Base-by-base conservation (phyloP, 2,329 filamentous ascomycete genomes). In the Ilyonectria sp. region DNA sequence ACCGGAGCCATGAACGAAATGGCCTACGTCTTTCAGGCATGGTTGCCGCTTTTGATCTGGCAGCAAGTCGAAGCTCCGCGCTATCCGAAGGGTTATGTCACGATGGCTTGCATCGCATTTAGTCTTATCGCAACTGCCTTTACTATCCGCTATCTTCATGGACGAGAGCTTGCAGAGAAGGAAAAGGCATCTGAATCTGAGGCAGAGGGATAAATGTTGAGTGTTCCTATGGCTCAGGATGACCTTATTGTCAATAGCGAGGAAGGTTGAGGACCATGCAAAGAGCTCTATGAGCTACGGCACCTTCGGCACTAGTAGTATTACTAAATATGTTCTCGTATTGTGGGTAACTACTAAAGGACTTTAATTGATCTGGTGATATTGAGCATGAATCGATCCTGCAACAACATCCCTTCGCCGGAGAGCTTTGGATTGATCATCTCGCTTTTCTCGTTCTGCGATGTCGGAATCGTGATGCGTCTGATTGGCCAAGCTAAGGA, bases 11-110 rank as follows among this genome's bases (percentile, higher is more conserved):
- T 92, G 89, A 93, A 93, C 67, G 86, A 91, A 74, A 86, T 93
- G 80, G 90, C 90, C 0, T 92, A 92, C 68, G 89, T 92, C 1
- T 79, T 93, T 52, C 90, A 92, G 74, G 89, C 90, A 0, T 93
- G 91, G 91, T 76, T 93, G 47, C 91, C 91, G 8, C 83, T 91
- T 37, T 75, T 92, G 17, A 84, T 91, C 7, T 92, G 90, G 90
- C 87, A 89, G 78, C 88, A 91, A 76, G 83, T 90, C 1, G 89
- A 92, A 62, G 87, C 86, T 0, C 90, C 90, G 0, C 69, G 81
- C 47, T 92, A 92, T 63, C 81, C 79, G 0, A 91, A 91, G 72
- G 90, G 90, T 0, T 91, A 86, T 58, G 83, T 87, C 23, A 89
- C 88, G 0, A 84, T 86, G 67, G 79, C 86, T 10, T 81, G 84